A percentile compares a stretch with the other conserved stretches of the same genome.
Evolutionary conservation across 2,329 filamentous ascomycete genomes (phyloP).

Genomic region (Ophiostoma perfectum): DNA sequence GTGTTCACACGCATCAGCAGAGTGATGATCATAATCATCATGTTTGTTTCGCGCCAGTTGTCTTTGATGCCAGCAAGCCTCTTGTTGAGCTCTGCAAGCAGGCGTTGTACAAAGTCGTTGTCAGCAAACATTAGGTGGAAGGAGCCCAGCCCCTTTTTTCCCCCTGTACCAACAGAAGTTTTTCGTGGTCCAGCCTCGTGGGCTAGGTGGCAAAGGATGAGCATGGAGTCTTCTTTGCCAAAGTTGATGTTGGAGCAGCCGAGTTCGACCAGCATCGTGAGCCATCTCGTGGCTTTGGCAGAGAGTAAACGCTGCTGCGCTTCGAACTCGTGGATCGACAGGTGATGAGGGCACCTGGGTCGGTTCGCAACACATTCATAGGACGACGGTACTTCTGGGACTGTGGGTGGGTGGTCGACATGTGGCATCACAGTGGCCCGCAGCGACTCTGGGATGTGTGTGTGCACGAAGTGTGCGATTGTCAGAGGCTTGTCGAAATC

Average conservation of each 20-base stretch:
- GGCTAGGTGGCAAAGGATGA: slow-evolving; percentile 47
- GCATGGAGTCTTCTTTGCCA: slow-evolving; percentile 45
- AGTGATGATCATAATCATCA: slow-evolving; percentile 54
- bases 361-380: slow-evolving; percentile 50
- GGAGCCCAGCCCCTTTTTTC: slow-evolving; percentile 34
- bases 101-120: slow-evolving; percentile 41
- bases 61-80: slow-evolving; percentile 41
- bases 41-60: slow-evolving; percentile 55
- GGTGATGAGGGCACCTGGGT: slow-evolving; percentile 40
- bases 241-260: slow-evolving; percentile 55
- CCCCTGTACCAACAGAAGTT: too few species aligned
- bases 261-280: slow-evolving; percentile 41
- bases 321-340: slow-evolving; percentile 49
- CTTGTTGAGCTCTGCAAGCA: slow-evolving; percentile 44
- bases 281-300: slow-evolving; percentile 46
- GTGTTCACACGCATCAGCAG: slow-evolving; percentile 41
- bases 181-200: slow-evolving; percentile 49
- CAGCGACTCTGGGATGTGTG: slow-evolving; percentile 33
- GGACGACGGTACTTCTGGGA: slow-evolving; percentile 44
- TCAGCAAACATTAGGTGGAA: slow-evolving; percentile 48
- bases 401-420: slow-evolving; percentile 30
- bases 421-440: slow-evolving; percentile 34
- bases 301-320: slow-evolving; percentile 46
- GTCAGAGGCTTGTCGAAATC: slow-evolving; percentile 32
- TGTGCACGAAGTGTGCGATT: slow-evolving; percentile 42